These are phyloP conservation scores for Aschersonia sp. DNA, from an alignment of 2,329 filamentous ascomycete species.

Conservation along the genomic window DNA sequence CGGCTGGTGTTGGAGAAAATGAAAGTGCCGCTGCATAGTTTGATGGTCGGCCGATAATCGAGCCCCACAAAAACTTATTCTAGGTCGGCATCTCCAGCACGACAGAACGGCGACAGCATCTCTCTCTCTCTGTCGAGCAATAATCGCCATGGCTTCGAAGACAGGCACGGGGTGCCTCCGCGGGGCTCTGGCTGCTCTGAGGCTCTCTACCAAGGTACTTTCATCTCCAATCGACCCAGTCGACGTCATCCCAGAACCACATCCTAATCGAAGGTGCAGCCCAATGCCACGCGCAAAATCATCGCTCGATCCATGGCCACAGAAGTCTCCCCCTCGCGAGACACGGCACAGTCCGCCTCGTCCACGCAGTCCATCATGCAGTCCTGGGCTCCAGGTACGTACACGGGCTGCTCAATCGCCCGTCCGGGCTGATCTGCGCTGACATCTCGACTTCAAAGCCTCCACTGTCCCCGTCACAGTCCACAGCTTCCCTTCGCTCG, in stretches of 20 bases:
- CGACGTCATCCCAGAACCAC: no score
- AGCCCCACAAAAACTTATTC: no score
- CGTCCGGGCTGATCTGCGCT: not conserved
- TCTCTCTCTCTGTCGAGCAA: no score
- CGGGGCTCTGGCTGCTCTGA: constrained; percentile 37
- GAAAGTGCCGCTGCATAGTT: no score
- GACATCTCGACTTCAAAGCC: constrained; percentile 17
- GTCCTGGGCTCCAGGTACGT: constrained; percentile 30
- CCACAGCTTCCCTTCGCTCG: constrained; percentile 79
- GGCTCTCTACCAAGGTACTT: constrained; percentile 25
- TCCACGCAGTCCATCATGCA: constrained; percentile 19
- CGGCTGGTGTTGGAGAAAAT: no score
- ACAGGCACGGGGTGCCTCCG: constrained; percentile 33
- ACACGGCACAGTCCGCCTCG: constrained; percentile 18
- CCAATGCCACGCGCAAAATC: constrained; percentile 14
- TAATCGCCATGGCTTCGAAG: constrained; percentile 6
- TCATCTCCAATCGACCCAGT: not conserved
- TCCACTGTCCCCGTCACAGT: constrained; percentile 67
- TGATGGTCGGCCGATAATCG: no score
- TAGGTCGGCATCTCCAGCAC: no score
- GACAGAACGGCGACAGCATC: no score
- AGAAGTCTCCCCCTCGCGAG: constrained; percentile 23
- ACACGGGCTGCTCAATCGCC: not conserved
- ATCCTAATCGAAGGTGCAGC: no score
- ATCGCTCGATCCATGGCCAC: constrained; percentile 43